phyloP scores from a whole-genome alignment of 805 yeast species.

The Priceomyces melissophilus region DNA sequence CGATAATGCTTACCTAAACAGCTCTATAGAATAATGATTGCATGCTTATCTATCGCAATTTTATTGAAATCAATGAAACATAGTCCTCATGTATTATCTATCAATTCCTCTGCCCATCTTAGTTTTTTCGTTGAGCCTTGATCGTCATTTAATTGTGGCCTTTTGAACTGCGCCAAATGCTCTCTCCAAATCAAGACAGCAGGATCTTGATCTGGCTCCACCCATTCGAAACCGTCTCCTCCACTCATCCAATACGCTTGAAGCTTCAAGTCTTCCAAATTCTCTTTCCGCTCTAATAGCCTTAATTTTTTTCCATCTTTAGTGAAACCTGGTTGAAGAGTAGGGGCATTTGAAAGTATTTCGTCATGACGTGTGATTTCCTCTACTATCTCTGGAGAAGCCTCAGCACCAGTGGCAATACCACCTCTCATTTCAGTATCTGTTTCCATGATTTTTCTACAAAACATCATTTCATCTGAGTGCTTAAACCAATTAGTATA shows the following conservation, averaged over 20 bases:
- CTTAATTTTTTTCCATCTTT: slow-evolving; percentile 38
- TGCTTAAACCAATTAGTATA: slow-evolving; percentile 62
- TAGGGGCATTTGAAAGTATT: slow-evolving; percentile 17
- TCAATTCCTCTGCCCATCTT: slow-evolving; percentile 41
- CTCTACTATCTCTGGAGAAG: slow-evolving; percentile 27
- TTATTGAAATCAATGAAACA: no score
- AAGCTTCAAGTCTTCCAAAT: slow-evolving; percentile 62
- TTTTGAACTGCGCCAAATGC: slow-evolving; percentile 23
- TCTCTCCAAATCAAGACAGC: slow-evolving; percentile 54
- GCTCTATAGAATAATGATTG: no score
- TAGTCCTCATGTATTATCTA: slow-evolving; percentile 14
- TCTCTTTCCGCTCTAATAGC: slow-evolving; percentile 42
- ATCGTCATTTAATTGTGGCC: slow-evolving; percentile 17
- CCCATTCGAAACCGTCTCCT: slow-evolving; percentile 87
- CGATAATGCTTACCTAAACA: slow-evolving; percentile 6
- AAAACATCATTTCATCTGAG: slow-evolving; percentile 66
- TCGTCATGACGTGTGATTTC: slow-evolving; percentile 37
- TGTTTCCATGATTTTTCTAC: slow-evolving; percentile 60
- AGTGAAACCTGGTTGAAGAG: slow-evolving; percentile 31
- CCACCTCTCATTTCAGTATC: slow-evolving; percentile 57
- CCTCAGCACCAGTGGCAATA: slow-evolving; percentile 35
- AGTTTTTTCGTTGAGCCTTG: slow-evolving; percentile 16
- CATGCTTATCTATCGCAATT: no score
- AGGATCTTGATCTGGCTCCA: slow-evolving; percentile 87
- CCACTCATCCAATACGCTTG: slow-evolving; percentile 86